Percentiles rank a stretch among this genome's conserved stretches.
These are phyloP conservation scores for Phytophthora pluvialis DNA, from an alignment of 352 stramenopile species.

Conservation along the genomic window DNA sequence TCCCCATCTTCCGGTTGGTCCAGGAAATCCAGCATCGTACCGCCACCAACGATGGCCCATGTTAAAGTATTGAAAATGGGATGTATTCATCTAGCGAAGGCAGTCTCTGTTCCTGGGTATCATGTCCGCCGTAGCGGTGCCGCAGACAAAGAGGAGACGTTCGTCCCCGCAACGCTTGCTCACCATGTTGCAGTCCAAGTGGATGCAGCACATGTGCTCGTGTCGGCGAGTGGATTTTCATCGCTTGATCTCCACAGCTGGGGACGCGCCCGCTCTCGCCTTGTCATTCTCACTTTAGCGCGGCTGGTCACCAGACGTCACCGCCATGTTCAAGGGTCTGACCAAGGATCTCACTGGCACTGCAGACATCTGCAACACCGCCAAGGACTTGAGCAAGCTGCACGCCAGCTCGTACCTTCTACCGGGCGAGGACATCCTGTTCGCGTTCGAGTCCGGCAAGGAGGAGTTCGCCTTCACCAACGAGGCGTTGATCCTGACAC, in stretches of 20 bases:
- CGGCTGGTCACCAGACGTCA: constrained; percentile 11
- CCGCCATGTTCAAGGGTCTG: constrained; percentile 52
- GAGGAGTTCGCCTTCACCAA: constrained; percentile 74
- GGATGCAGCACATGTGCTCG: constrained; percentile 6
- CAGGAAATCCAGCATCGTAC: constrained; percentile 22
- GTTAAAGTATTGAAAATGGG: constrained; percentile 3
- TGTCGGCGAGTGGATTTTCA: constrained; percentile 28
- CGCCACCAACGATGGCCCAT: neutral
- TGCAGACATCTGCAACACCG: constrained; percentile 58
- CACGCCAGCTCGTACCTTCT: constrained; percentile 44
- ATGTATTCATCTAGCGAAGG: constrained; percentile 16
- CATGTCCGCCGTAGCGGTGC: constrained; percentile 14
- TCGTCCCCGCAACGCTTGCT: neutral
- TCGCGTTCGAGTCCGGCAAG: constrained; percentile 62
- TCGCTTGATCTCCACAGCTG: neutral
- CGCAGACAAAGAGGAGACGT: constrained; percentile 16
- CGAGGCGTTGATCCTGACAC: constrained; percentile 50
- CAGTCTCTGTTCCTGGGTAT: constrained; percentile 17
- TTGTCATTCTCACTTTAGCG: constrained; percentile 31
- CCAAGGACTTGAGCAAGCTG: constrained; percentile 39
- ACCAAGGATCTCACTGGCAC: constrained; percentile 58
- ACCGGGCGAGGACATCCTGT: constrained; percentile 51
- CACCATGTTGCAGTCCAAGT: constrained; percentile 25
- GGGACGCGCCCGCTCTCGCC: neutral
- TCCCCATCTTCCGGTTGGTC: constrained; percentile 12